Conservation (phyloP, 1,139 yeast species). For the Hyphopichia buzzinii region DNA sequence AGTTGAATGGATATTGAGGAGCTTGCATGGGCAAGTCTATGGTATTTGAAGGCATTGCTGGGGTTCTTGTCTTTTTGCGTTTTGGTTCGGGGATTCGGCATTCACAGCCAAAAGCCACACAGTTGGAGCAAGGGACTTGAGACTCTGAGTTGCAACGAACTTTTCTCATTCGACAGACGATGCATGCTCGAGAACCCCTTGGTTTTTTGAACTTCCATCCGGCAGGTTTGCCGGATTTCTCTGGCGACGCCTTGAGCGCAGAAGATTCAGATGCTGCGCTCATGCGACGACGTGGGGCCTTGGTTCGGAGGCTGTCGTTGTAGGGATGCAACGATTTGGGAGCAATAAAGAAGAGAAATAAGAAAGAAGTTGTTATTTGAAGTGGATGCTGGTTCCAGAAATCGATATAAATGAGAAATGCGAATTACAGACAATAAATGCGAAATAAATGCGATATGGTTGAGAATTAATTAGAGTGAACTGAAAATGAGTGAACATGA, state of each 20-base stretch:
- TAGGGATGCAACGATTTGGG: no score
- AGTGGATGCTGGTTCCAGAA: no score
- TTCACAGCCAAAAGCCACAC: conserved; percentile 21
- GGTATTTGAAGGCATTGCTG: not conserved
- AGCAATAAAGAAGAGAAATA: no score
- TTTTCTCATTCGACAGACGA: conserved; percentile 54
- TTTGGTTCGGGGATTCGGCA: conserved; percentile 11
- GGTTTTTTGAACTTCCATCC: conserved; percentile 14
- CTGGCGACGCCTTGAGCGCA: not conserved
- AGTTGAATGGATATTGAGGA: no score
- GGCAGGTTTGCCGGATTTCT: not conserved
- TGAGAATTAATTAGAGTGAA: no score
- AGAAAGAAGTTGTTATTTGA: no score
- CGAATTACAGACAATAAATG: no score
- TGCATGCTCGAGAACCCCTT: conserved; percentile 40
- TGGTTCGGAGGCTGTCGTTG: no score
- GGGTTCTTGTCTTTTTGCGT: conserved; percentile 1
- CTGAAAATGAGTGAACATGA: no score
- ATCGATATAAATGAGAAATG: no score
- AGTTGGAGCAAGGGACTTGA: conserved; percentile 23
- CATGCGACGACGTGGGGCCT: not conserved
- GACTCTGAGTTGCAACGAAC: conserved; percentile 52
- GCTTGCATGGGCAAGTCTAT: not conserved
- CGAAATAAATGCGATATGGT: no score
- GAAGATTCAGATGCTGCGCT: not conserved